Conservation (phyloP, 1,284 basidiomycete genomes). For the Peniophora sp. region DNA sequence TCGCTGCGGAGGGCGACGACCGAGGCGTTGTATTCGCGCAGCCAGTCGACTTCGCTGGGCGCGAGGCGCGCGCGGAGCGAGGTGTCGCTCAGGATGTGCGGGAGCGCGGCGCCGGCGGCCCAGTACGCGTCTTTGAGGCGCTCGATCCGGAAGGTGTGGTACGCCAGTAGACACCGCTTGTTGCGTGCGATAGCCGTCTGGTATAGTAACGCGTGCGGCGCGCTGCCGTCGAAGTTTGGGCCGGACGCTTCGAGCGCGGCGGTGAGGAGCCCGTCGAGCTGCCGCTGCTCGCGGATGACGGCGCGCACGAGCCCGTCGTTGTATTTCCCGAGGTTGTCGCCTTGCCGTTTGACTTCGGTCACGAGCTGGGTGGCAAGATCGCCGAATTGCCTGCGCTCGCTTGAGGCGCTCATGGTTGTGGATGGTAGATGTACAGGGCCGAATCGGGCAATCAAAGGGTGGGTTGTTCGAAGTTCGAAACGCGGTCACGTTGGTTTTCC, state of each 20-base stretch:
- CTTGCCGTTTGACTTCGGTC: constrained; percentile 78
- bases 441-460: too few species aligned
- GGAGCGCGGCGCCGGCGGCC: constrained; percentile 86
- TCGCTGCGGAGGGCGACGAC: constrained; percentile 82
- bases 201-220: constrained; percentile 70
- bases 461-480: too few species aligned
- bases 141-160: constrained; percentile 80
- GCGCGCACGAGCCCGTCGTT: constrained; percentile 83
- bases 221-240: constrained; percentile 23
- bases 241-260: constrained; percentile 28
- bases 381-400: constrained; percentile 48
- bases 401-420: constrained; percentile 14
- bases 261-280: constrained; percentile 63
- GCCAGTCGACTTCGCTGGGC: constrained; percentile 87
- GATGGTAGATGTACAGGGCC: too few species aligned
- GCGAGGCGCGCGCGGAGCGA: constrained; percentile 76
- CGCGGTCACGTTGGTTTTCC: too few species aligned
- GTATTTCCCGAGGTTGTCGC: constrained; percentile 85
- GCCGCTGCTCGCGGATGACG: constrained; percentile 86
- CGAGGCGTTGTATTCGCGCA: constrained; percentile 75
- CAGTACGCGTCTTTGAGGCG: constrained; percentile 84
- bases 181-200: constrained; percentile 86
- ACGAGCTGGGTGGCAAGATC: constrained; percentile 88
- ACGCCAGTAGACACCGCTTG: constrained; percentile 90
- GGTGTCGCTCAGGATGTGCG: constrained; percentile 68